Conservation (phyloP, 2,329 filamentous ascomycete genomes). For the Rhynchosporium graminicola region DNA sequence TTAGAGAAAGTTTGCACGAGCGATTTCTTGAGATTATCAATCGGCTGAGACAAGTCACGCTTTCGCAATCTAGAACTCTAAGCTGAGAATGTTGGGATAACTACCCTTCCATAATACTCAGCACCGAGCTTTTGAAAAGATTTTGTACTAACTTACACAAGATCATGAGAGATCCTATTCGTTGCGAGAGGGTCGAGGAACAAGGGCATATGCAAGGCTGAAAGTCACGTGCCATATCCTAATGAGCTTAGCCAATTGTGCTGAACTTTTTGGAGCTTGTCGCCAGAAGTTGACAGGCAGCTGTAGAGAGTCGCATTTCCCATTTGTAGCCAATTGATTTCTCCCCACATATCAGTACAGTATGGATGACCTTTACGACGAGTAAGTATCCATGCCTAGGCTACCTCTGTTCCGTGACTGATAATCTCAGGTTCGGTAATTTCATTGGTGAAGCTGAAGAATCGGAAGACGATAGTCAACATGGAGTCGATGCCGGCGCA, state of each 20-base stretch:
- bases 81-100: too few relatives aligned
- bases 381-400: slow-evolving; percentile 54
- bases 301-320: slow-evolving; percentile 26
- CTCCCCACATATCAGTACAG: slow-evolving; percentile 16
- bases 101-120: too few relatives aligned
- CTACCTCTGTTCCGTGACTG: slow-evolving; percentile 24
- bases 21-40: too few relatives aligned
- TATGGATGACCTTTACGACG: slow-evolving; percentile 98
- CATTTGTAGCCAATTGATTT: slow-evolving; percentile 6
- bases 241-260: slow-evolving; percentile 13
- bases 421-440: slow-evolving; percentile 78
- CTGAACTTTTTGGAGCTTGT: slow-evolving; percentile 35
- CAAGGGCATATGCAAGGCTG: slow-evolving; percentile 25
- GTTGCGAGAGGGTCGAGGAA: not conserved
- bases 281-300: slow-evolving; percentile 23
- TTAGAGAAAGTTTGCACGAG: too few relatives aligned
- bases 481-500: slow-evolving; percentile 70
- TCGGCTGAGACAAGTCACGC: too few relatives aligned
- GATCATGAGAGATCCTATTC: not conserved
- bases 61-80: too few relatives aligned
- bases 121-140: too few relatives aligned
- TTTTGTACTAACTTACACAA: too few relatives aligned
- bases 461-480: slow-evolving; percentile 83
- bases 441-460: slow-evolving; percentile 93
- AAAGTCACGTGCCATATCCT: slow-evolving; percentile 27